Conservation (phyloP, 306 rosid genomes). For the Carpinus fangiana region DNA sequence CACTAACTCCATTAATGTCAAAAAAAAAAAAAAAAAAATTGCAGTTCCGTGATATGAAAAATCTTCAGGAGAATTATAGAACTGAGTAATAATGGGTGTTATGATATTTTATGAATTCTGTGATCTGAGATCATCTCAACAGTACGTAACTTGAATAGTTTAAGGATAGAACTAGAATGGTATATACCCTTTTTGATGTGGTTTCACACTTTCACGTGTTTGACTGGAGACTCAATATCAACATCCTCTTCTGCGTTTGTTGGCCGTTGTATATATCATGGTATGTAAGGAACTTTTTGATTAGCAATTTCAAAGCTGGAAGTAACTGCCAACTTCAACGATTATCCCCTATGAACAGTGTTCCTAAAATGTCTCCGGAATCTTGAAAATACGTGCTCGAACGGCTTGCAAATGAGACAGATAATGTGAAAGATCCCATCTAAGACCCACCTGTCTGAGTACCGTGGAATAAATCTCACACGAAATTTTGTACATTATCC, state of each 20-base stretch:
- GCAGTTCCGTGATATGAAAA: too few relatives aligned
- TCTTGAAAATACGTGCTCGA: too few relatives aligned
- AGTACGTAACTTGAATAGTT: not conserved
- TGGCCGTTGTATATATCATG: not conserved
- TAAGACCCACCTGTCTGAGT: too few relatives aligned
- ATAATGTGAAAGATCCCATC: too few relatives aligned
- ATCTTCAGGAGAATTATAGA: too few relatives aligned
- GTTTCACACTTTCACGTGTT: not conserved
- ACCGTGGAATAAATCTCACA: too few relatives aligned
- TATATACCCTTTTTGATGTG: not conserved
- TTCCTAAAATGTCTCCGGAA: slow-evolving; percentile 1
- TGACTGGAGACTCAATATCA: not conserved
- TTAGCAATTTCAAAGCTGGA: not conserved
- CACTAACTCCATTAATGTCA: too few relatives aligned
- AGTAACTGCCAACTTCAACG: not conserved
- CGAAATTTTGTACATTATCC: too few relatives aligned
- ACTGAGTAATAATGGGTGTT: too few relatives aligned
- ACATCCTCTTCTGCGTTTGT: not conserved
- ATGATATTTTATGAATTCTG: slow-evolving; percentile 4
- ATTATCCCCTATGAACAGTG: not conserved
- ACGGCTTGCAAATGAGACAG: too few relatives aligned
- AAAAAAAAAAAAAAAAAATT: too few relatives aligned
- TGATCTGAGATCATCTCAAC: not conserved
- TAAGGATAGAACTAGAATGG: not conserved
- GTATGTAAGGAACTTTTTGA: not conserved